Conservation (phyloP, 306 rosid genomes). For the Hylodesmum podocarpum region DNA sequence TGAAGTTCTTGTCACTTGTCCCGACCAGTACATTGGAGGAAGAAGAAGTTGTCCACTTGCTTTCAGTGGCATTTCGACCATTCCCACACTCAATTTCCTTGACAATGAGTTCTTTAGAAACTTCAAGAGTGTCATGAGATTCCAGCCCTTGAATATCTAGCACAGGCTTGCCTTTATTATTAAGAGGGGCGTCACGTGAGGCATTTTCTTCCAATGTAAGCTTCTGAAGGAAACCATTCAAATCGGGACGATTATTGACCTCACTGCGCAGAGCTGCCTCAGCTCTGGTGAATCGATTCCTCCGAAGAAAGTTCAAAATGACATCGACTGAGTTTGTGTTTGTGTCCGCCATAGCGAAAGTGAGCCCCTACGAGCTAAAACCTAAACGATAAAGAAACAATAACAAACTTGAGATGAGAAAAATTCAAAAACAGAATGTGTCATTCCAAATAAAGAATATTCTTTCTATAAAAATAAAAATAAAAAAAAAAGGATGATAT, state of each 20-base stretch:
- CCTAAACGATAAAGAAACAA: slow-evolving; percentile 9
- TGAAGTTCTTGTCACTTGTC: slow-evolving; percentile 57
- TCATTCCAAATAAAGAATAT: slow-evolving; percentile 12
- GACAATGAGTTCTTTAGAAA: slow-evolving; percentile 78
- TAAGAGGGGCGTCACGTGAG: slow-evolving; percentile 30
- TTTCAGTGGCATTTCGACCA: slow-evolving; percentile 55
- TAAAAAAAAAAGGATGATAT: too few relatives aligned
- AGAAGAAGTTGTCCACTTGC: slow-evolving; percentile 64
- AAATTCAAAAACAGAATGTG: not conserved
- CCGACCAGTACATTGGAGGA: slow-evolving; percentile 53
- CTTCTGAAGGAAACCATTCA: slow-evolving; percentile 69
- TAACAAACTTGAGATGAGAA: slow-evolving; percentile 20
- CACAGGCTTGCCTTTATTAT: slow-evolving; percentile 53
- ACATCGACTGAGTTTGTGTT: slow-evolving; percentile 67
- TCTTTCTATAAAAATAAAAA: not conserved
- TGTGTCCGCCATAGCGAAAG: slow-evolving; percentile 54
- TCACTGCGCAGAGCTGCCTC: slow-evolving; percentile 93
- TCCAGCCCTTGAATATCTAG: slow-evolving; percentile 45
- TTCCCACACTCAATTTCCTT: slow-evolving; percentile 90
- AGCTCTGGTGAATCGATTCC: slow-evolving; percentile 72
- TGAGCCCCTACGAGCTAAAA: slow-evolving; percentile 41
- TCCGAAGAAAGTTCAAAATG: slow-evolving; percentile 78
- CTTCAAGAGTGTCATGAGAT: slow-evolving; percentile 45
- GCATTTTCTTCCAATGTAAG: slow-evolving; percentile 66
- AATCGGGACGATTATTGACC: slow-evolving; percentile 63